Evolutionary conservation across 78 protist genomes (phyloP).

Genomic region (Dictyostelium intermedium): DNA sequence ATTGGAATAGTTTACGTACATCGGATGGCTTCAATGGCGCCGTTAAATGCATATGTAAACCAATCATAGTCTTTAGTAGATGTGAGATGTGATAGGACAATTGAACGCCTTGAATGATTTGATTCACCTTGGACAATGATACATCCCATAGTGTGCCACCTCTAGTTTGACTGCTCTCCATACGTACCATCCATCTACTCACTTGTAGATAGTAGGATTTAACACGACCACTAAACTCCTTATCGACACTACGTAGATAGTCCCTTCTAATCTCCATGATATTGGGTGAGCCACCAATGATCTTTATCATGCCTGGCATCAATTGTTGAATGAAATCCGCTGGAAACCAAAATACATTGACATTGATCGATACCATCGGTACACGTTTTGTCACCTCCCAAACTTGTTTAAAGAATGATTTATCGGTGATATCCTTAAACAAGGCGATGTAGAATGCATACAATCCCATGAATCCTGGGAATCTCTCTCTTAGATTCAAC

Average conservation of each 20-base stretch:
- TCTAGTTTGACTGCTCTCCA: constrained; percentile 21
- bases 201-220: constrained; percentile 57
- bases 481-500: constrained; percentile 42
- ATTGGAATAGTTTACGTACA: constrained; percentile 69
- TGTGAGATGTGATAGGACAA: constrained; percentile 61
- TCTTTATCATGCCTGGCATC: constrained; percentile 58
- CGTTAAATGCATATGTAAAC: constrained; percentile 52
- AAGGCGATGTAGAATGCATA: constrained; percentile 61
- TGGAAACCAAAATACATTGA: constrained; percentile 72
- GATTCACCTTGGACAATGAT: constrained; percentile 1
- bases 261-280: constrained; percentile 15
- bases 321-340: constrained; percentile 49
- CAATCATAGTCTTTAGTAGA: constrained; percentile 65
- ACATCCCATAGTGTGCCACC: constrained; percentile 27
- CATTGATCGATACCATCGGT: constrained; percentile 75
- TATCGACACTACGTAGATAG: constrained; percentile 40
- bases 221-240: constrained; percentile 52
- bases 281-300: constrained; percentile 10
- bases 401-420: constrained; percentile 56
- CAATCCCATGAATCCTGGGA: constrained; percentile 72
- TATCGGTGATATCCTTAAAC: constrained; percentile 76
- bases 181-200: constrained; percentile 85
- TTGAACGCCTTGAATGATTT: constrained; percentile 73
- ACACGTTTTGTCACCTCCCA: constrained; percentile 64
- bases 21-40: constrained; percentile 56